Percentiles rank a stretch among this genome's conserved stretches.
Evolutionary conservation across 2,329 filamentous ascomycete genomes (phyloP).

Genomic region (Tolypocladium ophioglossoides): DNA sequence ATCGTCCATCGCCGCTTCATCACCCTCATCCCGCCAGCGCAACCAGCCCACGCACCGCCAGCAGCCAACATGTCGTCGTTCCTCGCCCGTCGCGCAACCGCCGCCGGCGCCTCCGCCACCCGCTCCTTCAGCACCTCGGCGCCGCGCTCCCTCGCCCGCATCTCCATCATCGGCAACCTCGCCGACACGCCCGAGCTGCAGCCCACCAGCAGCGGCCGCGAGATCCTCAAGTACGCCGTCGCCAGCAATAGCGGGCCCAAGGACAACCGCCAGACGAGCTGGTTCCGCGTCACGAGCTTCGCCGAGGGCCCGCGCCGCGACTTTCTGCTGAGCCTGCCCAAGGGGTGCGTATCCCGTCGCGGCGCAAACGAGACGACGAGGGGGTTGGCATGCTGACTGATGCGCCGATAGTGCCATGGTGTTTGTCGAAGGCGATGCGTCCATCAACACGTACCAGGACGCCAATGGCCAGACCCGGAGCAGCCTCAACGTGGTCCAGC

Average conservation of each 20-base stretch:
- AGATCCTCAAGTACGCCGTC: slow-evolving; percentile 68
- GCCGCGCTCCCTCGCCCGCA: slow-evolving; percentile 57
- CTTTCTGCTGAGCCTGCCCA: slow-evolving; percentile 60
- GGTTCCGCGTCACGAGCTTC: slow-evolving; percentile 75
- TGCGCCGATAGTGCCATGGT: slow-evolving; percentile 53
- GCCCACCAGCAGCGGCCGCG: slow-evolving; percentile 57
- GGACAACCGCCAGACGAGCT: slow-evolving; percentile 70
- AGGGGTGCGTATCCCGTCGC: slow-evolving; percentile 57
- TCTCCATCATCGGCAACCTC: slow-evolving; percentile 81
- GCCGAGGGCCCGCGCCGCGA: slow-evolving; percentile 60
- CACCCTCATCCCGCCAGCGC: neutral
- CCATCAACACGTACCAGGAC: slow-evolving; percentile 56
- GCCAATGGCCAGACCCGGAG: slow-evolving; percentile 57
- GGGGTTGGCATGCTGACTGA: slow-evolving; percentile 5
- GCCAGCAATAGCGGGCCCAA: slow-evolving; percentile 55
- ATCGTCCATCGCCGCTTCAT: neutral
- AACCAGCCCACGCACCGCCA: neutral
- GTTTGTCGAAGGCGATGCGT: slow-evolving; percentile 74
- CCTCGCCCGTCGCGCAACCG: slow-evolving; percentile 43
- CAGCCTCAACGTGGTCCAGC: slow-evolving; percentile 63
- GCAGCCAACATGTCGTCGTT: slow-evolving; percentile 30
- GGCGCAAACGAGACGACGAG: neutral
- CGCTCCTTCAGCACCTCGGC: slow-evolving; percentile 71
- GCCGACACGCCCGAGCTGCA: slow-evolving; percentile 67
- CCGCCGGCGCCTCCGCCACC: slow-evolving; percentile 33